Conservation (phyloP, 78 protist genomes). For the Abeoforma whisleri region DNA sequence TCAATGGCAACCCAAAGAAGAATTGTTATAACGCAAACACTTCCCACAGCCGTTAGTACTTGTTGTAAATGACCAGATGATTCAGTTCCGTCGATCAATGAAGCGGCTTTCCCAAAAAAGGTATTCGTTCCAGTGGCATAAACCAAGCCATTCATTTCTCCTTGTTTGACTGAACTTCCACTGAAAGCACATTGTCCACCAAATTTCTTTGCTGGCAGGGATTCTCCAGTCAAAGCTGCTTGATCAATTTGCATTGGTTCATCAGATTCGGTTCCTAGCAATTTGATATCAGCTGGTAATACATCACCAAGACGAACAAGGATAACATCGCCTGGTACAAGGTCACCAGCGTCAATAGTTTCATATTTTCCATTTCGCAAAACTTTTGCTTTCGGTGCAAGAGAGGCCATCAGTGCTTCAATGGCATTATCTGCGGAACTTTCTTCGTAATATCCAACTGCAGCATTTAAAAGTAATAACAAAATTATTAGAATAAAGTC, state of each 20-base stretch:
- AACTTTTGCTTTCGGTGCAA: constrained; percentile 50
- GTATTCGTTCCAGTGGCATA: constrained; percentile 72
- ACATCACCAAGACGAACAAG: constrained; percentile 65
- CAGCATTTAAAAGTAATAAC: constrained; percentile 53
- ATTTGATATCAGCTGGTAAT: constrained; percentile 72
- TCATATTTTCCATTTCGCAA: constrained; percentile 57
- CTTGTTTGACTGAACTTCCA: constrained; percentile 73
- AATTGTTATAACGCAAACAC: constrained; percentile 54
- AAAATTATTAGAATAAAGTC: constrained; percentile 48
- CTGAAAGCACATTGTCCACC: constrained; percentile 53
- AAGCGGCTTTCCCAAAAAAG: constrained; percentile 73
- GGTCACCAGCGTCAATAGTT: constrained; percentile 40
- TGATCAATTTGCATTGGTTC: constrained; percentile 60
- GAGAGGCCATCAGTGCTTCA: constrained; percentile 60
- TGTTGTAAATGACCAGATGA: constrained; percentile 59
- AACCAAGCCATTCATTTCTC: constrained; percentile 68
- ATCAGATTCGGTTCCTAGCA: constrained; percentile 43
- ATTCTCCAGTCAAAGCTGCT: constrained; percentile 71
- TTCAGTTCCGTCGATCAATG: constrained; percentile 52
- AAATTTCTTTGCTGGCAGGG: constrained; percentile 54
- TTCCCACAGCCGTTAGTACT: constrained; percentile 55
- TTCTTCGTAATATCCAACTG: constrained; percentile 64
- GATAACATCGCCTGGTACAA: constrained; percentile 80
- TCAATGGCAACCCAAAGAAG: constrained; percentile 53
- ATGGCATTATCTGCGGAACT: constrained; percentile 70